A percentile compares a stretch with the other conserved stretches of the same genome.
These are phyloP conservation scores for Starmerella potacharoeniae DNA, from an alignment of 805 yeast genomes.

Conservation along the genomic window DNA sequence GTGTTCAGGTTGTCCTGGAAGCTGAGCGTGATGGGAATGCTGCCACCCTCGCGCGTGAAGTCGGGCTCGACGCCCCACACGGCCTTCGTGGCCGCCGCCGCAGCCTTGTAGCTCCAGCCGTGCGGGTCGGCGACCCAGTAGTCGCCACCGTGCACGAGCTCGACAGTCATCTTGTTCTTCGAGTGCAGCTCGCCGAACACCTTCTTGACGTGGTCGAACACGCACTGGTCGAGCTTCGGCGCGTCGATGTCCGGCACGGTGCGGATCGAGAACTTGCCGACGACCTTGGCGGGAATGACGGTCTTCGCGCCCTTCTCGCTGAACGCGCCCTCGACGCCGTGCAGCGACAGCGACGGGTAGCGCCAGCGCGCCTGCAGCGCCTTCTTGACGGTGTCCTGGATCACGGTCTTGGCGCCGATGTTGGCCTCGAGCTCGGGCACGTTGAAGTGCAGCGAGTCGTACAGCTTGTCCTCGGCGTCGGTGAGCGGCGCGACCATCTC, in stretches of 20 bases:
- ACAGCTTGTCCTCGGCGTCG: constrained; percentile 61
- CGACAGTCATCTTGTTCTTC: constrained; percentile 61
- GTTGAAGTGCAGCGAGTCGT: constrained; percentile 76
- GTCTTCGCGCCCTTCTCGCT: constrained; percentile 94
- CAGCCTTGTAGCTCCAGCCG: constrained; percentile 88
- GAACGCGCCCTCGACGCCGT: constrained; percentile 97
- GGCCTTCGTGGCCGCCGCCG: constrained; percentile 81
- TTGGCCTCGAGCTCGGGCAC: constrained; percentile 79
- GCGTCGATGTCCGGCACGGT: constrained; percentile 92
- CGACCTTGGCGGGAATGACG: constrained; percentile 89
- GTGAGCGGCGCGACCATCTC: constrained; percentile 96
- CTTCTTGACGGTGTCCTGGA: constrained; percentile 65
- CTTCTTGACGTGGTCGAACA: constrained; percentile 54
- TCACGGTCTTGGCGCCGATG: constrained; percentile 74
- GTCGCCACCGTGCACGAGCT: constrained; percentile 84
- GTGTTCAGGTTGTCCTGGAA: constrained; percentile 82
- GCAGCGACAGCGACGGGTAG: constrained; percentile 88
- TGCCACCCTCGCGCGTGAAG: constrained; percentile 97
- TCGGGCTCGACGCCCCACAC: constrained; percentile 96
- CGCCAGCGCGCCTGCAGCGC: constrained; percentile 98
- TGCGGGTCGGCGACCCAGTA: constrained; percentile 95
- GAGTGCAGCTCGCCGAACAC: constrained; percentile 59
- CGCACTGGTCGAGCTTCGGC: constrained; percentile 63
- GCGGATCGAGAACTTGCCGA: constrained; percentile 92
- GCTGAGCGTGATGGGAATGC: constrained; percentile 91